Base-by-base conservation (phyloP, 345 rosid genomes). In the Diplotaxis tenuifolia region DNA sequence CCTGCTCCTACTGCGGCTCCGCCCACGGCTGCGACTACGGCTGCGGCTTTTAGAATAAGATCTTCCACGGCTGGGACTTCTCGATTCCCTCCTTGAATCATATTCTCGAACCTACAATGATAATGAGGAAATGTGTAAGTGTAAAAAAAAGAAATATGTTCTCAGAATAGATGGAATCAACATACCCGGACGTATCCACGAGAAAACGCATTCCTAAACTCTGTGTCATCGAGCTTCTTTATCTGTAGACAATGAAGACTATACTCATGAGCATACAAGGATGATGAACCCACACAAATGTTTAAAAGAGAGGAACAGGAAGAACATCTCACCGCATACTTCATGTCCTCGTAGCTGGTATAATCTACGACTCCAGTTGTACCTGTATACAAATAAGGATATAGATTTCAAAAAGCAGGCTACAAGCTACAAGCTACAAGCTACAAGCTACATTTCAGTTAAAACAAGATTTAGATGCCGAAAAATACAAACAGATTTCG, bases 321-420 rank as follows among this genome's bases (percentile, higher is more conserved):
- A 42, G 75, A 27, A 60, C 3, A 60, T 82, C 96, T 85, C 88
- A 95, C 99, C 36, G 99, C 98, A 74, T 90, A 90, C 80, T 86
- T 95, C 99, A 95, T 92, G 79, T 92, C 99, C 42, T 92, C 99
- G 78, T 92, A 90, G 75, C 79, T 92, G 59, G 93, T 90, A 70
- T 95, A 95, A 68, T 92, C 99, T 42, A 90, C 98, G 14, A 95
- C 86, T 63, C 99, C 99, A 9, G 94, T 89, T 66, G 94, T 92
- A 42, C 97, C 99, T 95, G 74, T 45, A 57, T 68, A 70, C 25
- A n/a, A 22, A 50, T 22, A 36, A 65, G n/a, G 47, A 34, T 9
- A 31, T 18, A 32, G n/a, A 20, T 31, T 32, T 32, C 32, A 14
- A 9, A 36, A 50, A 25, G n/a, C 54, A 70, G 9, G 28, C 50